These are phyloP conservation scores for Globisporangium cylindrosporum DNA, from an alignment of 352 stramenopile genomes.

Conservation along the genomic window DNA sequence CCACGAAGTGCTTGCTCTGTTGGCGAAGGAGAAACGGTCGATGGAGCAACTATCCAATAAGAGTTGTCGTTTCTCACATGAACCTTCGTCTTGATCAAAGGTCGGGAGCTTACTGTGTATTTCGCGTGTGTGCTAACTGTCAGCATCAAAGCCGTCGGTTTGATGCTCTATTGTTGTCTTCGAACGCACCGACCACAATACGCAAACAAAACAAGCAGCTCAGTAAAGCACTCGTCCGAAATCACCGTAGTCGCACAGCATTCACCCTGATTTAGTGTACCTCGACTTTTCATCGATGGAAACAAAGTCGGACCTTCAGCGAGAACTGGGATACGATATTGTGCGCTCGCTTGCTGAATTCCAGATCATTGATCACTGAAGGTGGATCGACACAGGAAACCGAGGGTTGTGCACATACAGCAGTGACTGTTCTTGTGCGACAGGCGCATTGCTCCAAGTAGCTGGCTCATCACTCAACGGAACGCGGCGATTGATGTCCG, in stretches of 20 bases:
- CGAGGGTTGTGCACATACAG: constrained; percentile 36
- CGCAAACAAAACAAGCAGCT: background rate
- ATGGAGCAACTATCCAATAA: no score
- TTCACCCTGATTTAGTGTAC: background rate
- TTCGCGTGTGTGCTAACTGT: no score
- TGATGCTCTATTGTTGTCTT: background rate
- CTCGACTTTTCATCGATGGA: no score
- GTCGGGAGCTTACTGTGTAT: background rate
- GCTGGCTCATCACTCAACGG: constrained; percentile 15
- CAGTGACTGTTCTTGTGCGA: constrained; percentile 39
- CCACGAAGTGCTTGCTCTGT: no score
- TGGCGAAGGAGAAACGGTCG: no score
- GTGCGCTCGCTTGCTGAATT: background rate
- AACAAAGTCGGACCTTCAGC: background rate
- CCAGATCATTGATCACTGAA: constrained; percentile 11
- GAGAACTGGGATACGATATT: background rate
- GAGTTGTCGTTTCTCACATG: no score
- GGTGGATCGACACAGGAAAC: constrained; percentile 51
- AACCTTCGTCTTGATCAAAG: no score
- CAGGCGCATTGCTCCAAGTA: constrained; percentile 39
- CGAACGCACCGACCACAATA: background rate
- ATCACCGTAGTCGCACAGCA: background rate
- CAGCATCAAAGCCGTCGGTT: no score
- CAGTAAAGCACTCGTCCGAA: background rate
- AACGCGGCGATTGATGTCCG: constrained; percentile 26